A percentile compares a stretch with the other conserved stretches of the same genome.
These are phyloP conservation scores for Iodosphaeria phyllophila DNA, from an alignment of 2,329 filamentous ascomycete genomes.

Conservation along the genomic window DNA sequence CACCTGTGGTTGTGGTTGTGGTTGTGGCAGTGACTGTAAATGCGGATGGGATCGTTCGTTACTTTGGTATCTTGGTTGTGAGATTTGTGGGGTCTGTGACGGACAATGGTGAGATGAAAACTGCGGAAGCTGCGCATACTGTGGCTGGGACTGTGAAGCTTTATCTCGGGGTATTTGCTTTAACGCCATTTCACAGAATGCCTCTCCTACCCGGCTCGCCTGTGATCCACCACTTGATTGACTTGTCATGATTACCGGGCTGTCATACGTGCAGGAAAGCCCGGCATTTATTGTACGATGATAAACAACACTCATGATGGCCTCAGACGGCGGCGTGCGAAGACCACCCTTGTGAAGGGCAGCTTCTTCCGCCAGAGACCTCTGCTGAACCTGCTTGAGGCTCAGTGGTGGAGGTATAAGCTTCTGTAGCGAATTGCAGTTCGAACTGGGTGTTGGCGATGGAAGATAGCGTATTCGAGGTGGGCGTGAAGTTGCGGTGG, in stretches of 20 bases:
- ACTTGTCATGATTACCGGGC: slow-evolving; percentile 20
- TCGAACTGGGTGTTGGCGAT: slow-evolving; percentile 8
- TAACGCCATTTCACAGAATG: slow-evolving; percentile 14
- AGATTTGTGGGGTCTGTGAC: no score
- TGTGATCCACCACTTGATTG: slow-evolving; percentile 18
- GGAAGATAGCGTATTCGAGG: slow-evolving; percentile 10
- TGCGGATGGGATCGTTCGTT: no score
- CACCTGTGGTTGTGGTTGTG: slow-evolving; percentile 9
- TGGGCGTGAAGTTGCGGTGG: slow-evolving; percentile 8
- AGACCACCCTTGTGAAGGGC: slow-evolving; percentile 19
- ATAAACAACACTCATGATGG: slow-evolving; percentile 32
- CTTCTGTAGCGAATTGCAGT: slow-evolving; percentile 5
- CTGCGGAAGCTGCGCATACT: slow-evolving; percentile 13
- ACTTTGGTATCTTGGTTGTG: no score
- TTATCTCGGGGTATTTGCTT: slow-evolving; percentile 7
- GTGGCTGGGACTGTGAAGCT: no score
- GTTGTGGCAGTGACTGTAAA: no score
- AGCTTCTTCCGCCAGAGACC: slow-evolving; percentile 8
- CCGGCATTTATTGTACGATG: slow-evolving; percentile 20
- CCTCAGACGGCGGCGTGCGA: slow-evolving; percentile 30
- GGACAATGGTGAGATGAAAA: no score
- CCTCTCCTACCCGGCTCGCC: slow-evolving; percentile 12
- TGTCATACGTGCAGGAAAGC: slow-evolving; percentile 25
- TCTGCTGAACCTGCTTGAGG: slow-evolving; percentile 7
- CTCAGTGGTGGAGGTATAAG: slow-evolving; percentile 4